Percentiles rank a stretch among this genome's conserved stretches.
Evolutionary conservation across 2,329 filamentous ascomycete genomes (phyloP).

Genomic region (Cytospora paraplurivora): DNA sequence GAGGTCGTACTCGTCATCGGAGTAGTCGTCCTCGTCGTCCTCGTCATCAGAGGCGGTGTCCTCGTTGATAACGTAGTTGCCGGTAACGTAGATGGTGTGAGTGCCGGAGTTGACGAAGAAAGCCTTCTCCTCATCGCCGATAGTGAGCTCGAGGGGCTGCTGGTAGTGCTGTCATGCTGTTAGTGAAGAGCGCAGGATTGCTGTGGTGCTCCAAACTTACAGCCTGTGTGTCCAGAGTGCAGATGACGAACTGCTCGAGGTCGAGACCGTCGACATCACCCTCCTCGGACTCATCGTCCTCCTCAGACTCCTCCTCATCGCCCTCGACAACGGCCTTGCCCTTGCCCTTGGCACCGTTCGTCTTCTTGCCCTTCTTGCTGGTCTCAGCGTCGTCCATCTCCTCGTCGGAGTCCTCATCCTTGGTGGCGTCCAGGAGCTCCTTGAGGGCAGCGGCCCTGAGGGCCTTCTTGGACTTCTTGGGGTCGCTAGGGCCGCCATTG

Average conservation of each 20-base stretch:
- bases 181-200: slow-evolving; percentile 31
- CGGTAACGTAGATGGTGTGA: slow-evolving; percentile 88
- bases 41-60: slow-evolving; percentile 64
- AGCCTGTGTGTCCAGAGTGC: slow-evolving; percentile 90
- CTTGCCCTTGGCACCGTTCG: slow-evolving; percentile 36
- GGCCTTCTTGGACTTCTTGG: slow-evolving; percentile 84
- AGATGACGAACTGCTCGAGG: slow-evolving; percentile 88
- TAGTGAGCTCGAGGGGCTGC: slow-evolving; percentile 90
- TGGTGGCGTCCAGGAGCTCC: slow-evolving; percentile 72
- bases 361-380: slow-evolving; percentile 52
- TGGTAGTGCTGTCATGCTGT: slow-evolving; percentile 74
- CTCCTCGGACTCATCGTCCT: slow-evolving; percentile 48
- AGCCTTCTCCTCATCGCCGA: slow-evolving; percentile 84
- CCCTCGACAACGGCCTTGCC: slow-evolving; percentile 61
- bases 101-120: slow-evolving; percentile 92
- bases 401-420: slow-evolving; percentile 62
- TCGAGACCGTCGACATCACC: slow-evolving; percentile 66
- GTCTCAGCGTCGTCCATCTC: slow-evolving; percentile 65
- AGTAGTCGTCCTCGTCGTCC: slow-evolving; percentile 70
- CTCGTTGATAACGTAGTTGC: slow-evolving; percentile 86
- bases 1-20: slow-evolving; percentile 83
- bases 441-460: slow-evolving; percentile 75
- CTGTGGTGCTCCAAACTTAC: slow-evolving; percentile 54
- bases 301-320: slow-evolving; percentile 58
- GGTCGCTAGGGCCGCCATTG: slow-evolving; percentile 91